These are phyloP conservation scores for Debaryomyces sp. DNA, from an alignment of 1,139 yeast species.

Conservation along the genomic window DNA sequence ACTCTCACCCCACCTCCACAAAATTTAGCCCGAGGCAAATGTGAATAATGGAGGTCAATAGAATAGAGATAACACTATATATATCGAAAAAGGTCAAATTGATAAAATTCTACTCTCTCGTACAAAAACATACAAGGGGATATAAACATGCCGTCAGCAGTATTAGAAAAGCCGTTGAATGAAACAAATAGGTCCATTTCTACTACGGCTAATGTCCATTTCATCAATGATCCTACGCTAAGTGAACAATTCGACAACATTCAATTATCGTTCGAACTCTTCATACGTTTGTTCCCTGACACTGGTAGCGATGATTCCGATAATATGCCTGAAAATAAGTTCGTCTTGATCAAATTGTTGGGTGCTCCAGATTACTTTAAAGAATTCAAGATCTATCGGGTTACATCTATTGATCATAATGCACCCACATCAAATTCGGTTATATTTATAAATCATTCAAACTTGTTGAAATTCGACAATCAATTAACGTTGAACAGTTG, in stretches of 20 bases:
- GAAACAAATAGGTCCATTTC: constrained; percentile 18
- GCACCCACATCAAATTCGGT: constrained; percentile 26
- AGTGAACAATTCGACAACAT: constrained; percentile 29
- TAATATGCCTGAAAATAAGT: constrained; percentile 18
- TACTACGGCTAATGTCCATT: constrained; percentile 32
- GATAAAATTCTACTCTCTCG: not conserved
- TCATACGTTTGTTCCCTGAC: constrained; percentile 34
- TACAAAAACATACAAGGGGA: constrained; percentile 4
- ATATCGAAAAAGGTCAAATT: not conserved
- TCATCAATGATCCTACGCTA: constrained; percentile 34
- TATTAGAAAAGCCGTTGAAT: constrained; percentile 3
- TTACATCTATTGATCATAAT: constrained; percentile 31
- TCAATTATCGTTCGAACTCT: constrained; percentile 39
- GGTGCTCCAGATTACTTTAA: constrained; percentile 50
- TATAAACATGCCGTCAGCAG: constrained; percentile 19
- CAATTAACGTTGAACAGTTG: constrained; percentile 38
- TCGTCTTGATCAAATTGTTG: constrained; percentile 38
- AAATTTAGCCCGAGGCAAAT: constrained; percentile 9
- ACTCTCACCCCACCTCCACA: constrained; percentile 12
- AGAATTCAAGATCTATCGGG: constrained; percentile 37
- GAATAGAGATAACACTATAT: not conserved
- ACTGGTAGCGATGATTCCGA: constrained; percentile 15
- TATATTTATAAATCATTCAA: constrained; percentile 40
- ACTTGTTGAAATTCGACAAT: constrained; percentile 32
- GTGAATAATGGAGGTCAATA: not conserved